Conservation (phyloP, 1,284 basidiomycete species). For the Chalciporus sp. region DNA sequence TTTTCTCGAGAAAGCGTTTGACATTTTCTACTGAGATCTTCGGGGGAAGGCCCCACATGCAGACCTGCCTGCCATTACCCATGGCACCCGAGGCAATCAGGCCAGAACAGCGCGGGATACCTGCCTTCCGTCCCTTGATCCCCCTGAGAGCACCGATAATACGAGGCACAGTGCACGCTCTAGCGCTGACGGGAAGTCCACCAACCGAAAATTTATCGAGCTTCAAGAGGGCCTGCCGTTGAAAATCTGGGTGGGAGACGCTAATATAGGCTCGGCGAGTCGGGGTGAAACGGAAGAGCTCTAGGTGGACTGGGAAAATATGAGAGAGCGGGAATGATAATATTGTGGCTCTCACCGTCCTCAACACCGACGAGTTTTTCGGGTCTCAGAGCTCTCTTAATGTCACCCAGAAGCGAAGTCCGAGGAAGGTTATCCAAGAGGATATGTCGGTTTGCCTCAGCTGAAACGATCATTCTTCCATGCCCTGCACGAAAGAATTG, state of each 20-base stretch:
- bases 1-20: constrained; percentile 45
- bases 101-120: constrained; percentile 38
- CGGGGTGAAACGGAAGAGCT: constrained; percentile 61
- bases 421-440: constrained; percentile 50
- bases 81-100: constrained; percentile 55
- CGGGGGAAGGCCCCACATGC: constrained; percentile 63
- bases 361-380: constrained; percentile 53
- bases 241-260: constrained; percentile 47
- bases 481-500: constrained; percentile 6
- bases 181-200: constrained; percentile 30
- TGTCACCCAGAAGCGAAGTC: constrained; percentile 56
- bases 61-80: constrained; percentile 53
- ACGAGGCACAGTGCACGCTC: constrained; percentile 25
- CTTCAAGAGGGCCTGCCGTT: constrained; percentile 43
- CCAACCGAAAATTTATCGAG: constrained; percentile 48
- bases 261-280: constrained; percentile 58
- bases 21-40: constrained; percentile 41
- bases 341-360: constrained; percentile 43
- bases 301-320: constrained; percentile 51
- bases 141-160: constrained; percentile 41
- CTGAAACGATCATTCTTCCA: constrained; percentile 12
- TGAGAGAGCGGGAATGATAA: constrained; percentile 11
- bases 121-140: constrained; percentile 42
- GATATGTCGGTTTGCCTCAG: constrained; percentile 41
- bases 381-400: constrained; percentile 51